Conservation (phyloP, 768 basidiomycete genomes). For the Lactarius quietus region DNA sequence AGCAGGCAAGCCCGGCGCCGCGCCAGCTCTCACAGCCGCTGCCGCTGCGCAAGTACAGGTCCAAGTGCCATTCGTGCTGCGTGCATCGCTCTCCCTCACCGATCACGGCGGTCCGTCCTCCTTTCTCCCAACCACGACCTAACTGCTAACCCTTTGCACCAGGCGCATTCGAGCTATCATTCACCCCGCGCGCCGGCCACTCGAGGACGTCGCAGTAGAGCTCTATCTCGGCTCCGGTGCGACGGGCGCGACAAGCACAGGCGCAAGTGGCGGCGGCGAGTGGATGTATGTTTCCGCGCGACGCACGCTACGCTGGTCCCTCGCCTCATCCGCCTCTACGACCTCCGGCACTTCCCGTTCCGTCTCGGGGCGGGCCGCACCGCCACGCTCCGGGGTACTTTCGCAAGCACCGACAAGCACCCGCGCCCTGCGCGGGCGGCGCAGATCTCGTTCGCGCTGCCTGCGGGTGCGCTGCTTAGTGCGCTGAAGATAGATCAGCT, state of each 20-base stretch:
- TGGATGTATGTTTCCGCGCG: constrained; percentile 75
- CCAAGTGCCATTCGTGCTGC: constrained; percentile 36
- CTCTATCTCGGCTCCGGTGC: constrained; percentile 74
- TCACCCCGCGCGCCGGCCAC: constrained; percentile 41
- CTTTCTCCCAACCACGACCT: constrained; percentile 23
- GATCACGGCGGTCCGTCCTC: constrained; percentile 41
- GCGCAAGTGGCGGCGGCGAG: constrained; percentile 56
- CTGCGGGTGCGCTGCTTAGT: constrained; percentile 62
- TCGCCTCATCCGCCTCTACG: constrained; percentile 54
- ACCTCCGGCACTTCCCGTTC: constrained; percentile 38
- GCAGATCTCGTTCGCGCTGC: constrained; percentile 66
- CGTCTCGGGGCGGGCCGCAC: constrained; percentile 55
- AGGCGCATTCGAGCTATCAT: constrained; percentile 55
- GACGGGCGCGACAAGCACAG: constrained; percentile 66
- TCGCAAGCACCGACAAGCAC: constrained; percentile 41
- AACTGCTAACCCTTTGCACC: constrained; percentile 18
- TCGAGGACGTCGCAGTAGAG: constrained; percentile 71
- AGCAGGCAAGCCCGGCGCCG: constrained; percentile 34
- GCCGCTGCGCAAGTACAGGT: constrained; percentile 29
- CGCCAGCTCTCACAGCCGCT: constrained; percentile 38
- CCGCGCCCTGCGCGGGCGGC: constrained; percentile 74
- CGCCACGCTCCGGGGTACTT: constrained; percentile 64
- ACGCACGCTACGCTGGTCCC: constrained; percentile 72
- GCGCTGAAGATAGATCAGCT: constrained; percentile 83
- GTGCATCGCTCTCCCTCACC: constrained; percentile 34